Evolutionary conservation across 257 asterid species (phyloP).

Genomic region (Nicotiana sylvestris): DNA sequence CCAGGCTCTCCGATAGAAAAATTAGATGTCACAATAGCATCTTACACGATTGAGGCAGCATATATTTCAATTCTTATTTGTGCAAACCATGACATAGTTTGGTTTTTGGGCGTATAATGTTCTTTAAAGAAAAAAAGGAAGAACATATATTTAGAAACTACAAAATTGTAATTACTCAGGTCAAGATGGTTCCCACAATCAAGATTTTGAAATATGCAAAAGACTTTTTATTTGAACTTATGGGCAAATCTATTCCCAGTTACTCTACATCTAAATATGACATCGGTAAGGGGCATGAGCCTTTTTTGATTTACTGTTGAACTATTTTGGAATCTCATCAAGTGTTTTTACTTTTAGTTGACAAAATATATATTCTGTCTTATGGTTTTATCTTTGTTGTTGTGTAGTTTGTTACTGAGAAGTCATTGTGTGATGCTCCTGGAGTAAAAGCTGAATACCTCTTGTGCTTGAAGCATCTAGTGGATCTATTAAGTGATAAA

Average conservation of each 20-base stretch:
- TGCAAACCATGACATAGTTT: neutral
- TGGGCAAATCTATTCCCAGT: neutral
- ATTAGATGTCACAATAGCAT: neutral
- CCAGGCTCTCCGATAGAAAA: neutral
- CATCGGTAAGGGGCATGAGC: neutral
- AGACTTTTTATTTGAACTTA: neutral
- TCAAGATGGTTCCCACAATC: neutral
- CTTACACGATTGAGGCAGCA: neutral
- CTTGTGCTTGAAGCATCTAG: slow-evolving; percentile 51
- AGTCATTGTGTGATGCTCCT: slow-evolving; percentile 28
- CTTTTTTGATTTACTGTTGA: neutral
- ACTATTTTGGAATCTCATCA: neutral
- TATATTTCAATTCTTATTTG: neutral
- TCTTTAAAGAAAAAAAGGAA: neutral
- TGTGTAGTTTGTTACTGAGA: slow-evolving; percentile 52
- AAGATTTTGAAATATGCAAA: neutral
- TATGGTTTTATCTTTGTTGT: neutral
- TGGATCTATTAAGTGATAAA: slow-evolving; percentile 26
- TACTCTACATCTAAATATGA: neutral
- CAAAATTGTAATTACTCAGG: neutral
- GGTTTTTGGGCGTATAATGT: neutral
- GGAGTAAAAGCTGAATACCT: slow-evolving; percentile 66
- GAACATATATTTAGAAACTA: neutral
- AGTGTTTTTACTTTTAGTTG: neutral
- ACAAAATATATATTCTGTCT: neutral